Evolutionary conservation across 352 stramenopile species (phyloP).

Genomic region (Pythium biforme): DNA sequence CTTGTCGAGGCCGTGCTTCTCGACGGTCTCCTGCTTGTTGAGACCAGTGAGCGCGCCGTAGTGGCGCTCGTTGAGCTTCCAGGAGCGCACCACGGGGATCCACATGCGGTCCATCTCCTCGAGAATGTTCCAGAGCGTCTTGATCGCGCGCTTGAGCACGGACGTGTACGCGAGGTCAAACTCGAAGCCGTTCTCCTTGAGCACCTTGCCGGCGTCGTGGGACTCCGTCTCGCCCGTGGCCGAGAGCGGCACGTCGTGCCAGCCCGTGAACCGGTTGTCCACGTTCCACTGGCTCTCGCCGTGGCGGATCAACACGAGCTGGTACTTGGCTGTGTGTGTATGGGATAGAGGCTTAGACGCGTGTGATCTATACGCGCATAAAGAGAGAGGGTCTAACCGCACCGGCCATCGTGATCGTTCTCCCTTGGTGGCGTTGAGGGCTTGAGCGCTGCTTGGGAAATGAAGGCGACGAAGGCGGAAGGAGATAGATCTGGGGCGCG

Average conservation of each 20-base stretch:
- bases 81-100: constrained; percentile 93
- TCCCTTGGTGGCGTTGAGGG: neutral
- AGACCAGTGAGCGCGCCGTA: constrained; percentile 98
- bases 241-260: constrained; percentile 96
- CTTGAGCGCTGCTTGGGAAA: constrained; percentile 12
- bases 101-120: constrained; percentile 97
- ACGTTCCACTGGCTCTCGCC: constrained; percentile 98
- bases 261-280: constrained; percentile 98
- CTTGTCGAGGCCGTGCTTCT: constrained; percentile 98
- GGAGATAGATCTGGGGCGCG: neutral
- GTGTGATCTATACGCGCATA: neutral
- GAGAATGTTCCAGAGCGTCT: constrained; percentile 96
- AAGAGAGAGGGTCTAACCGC: neutral
- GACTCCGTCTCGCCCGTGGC: constrained; percentile 90
- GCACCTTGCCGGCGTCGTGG: constrained; percentile 92
- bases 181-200: constrained; percentile 91
- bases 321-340: constrained; percentile 67
- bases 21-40: constrained; percentile 99
- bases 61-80: constrained; percentile 98
- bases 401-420: constrained; percentile 16
- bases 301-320: constrained; percentile 91
- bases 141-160: constrained; percentile 97
- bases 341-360: neutral
- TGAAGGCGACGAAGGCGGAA: neutral
- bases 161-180: constrained; percentile 97